phyloP scores from a whole-genome alignment of 2,329 filamentous ascomycete species.

The Arthroderma uncinatum region DNA sequence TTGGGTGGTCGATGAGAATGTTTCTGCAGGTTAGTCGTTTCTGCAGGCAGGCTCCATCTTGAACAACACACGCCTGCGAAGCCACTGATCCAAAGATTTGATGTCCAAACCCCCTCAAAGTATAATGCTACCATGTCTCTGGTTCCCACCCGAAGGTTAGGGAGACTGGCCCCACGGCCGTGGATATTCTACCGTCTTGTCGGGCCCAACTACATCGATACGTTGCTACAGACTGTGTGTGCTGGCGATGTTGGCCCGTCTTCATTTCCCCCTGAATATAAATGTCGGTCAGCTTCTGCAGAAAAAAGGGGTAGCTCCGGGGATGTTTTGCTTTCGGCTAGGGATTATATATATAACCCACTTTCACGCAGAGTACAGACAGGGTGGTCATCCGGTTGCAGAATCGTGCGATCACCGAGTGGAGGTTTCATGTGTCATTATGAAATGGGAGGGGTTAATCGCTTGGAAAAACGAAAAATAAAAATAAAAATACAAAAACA shows the following conservation, averaged over 20 bases:
- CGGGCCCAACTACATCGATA: not conserved
- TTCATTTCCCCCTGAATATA: not conserved
- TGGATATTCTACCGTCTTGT: conserved; percentile 1
- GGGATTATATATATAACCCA: not conserved
- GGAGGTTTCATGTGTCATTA: not conserved
- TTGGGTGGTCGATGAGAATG: not conserved
- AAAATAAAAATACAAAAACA: too few species aligned
- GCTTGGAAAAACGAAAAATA: too few species aligned
- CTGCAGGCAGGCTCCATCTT: not conserved
- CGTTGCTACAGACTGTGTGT: not conserved
- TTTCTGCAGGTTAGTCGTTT: not conserved
- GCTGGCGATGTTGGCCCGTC: not conserved
- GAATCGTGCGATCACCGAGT: not conserved
- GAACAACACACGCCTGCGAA: not conserved
- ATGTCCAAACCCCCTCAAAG: not conserved
- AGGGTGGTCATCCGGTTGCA: not conserved
- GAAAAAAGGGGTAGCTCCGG: not conserved
- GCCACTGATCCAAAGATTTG: not conserved
- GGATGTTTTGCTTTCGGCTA: not conserved
- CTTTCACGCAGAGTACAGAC: not conserved
- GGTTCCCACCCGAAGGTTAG: not conserved
- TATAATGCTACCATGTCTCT: not conserved
- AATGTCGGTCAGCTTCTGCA: not conserved
- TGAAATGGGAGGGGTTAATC: not conserved
- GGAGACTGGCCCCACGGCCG: not conserved